phyloP scores from a whole-genome alignment of 2,329 filamentous ascomycete species.

The Colletotrichum sp. region DNA sequence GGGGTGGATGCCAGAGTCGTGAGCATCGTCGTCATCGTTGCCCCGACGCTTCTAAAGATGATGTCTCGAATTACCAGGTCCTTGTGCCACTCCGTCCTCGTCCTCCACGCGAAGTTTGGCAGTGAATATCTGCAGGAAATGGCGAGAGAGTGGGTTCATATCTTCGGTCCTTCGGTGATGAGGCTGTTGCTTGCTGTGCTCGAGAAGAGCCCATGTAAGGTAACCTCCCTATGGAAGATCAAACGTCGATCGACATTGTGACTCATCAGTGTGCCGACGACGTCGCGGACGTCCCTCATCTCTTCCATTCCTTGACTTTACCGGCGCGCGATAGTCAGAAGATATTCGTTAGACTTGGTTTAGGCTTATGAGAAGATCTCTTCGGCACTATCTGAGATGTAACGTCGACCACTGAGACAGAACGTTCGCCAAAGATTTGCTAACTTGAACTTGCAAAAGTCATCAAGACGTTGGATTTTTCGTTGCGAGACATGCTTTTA shows the following conservation, averaged over 20 bases:
- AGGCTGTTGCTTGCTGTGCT: background rate
- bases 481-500: too few species aligned
- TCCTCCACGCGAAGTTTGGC: too few species aligned
- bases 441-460: background rate
- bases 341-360: background rate
- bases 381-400: background rate
- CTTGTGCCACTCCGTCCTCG: too few species aligned
- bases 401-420: background rate
- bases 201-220: rapidly evolving
- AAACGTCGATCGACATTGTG: background rate
- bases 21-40: too few species aligned
- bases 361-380: background rate
- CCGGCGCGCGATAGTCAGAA: background rate
- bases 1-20: too few species aligned
- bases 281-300: background rate
- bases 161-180: rapidly evolving
- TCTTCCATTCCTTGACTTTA: background rate
- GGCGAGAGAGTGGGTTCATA: background rate
- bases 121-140: too few species aligned
- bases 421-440: background rate
- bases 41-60: too few species aligned
- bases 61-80: too few species aligned
- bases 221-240: rapidly evolving
- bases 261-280: background rate
- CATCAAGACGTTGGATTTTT: too few species aligned